Evolutionary conservation across 257 asterid genomes (phyloP).

Genomic region (Prunella vulgaris): DNA sequence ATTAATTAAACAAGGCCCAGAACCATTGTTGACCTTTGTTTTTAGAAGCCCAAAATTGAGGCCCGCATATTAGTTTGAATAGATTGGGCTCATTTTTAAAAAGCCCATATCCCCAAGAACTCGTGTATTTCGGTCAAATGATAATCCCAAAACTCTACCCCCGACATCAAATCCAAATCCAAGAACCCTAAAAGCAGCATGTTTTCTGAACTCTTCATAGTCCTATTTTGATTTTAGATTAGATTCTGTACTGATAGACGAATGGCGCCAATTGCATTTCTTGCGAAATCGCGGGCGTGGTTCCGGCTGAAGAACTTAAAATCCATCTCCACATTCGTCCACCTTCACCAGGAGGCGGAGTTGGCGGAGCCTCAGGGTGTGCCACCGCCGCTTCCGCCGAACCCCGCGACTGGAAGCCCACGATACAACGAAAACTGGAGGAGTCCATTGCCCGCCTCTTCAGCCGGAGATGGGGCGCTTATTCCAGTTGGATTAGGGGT

Average conservation of each 20-base stretch:
- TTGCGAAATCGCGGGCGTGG: constrained; percentile 53
- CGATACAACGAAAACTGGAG: constrained; percentile 72
- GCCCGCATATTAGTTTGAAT: neutral
- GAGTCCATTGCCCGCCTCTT: constrained; percentile 32
- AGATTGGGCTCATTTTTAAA: neutral
- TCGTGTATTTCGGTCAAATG: neutral
- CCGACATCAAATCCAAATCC: constrained; percentile 4
- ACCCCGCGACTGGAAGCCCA: constrained; percentile 73
- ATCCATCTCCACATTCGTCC: constrained; percentile 62
- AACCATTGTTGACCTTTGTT: too few relatives aligned
- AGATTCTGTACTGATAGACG: neutral
- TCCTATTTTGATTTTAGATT: neutral
- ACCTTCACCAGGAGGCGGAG: constrained; percentile 63
- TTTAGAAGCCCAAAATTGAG: neutral
- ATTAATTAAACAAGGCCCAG: too few relatives aligned
- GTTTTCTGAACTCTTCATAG: neutral
- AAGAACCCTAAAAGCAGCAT: constrained; percentile 30
- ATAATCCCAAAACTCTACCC: constrained; percentile 5
- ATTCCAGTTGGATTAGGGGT: constrained; percentile 40
- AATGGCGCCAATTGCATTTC: constrained; percentile 49
- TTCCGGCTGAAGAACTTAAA: constrained; percentile 35
- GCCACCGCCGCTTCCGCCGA: constrained; percentile 64
- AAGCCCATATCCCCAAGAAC: constrained; percentile 21
- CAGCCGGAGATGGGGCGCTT: constrained; percentile 34
- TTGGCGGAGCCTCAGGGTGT: constrained; percentile 37